Percentiles rank a stretch among this genome's conserved stretches.
These are phyloP conservation scores for Rasamsonia emersonii DNA, from an alignment of 2,329 filamentous ascomycete genomes.

Conservation along the genomic window DNA sequence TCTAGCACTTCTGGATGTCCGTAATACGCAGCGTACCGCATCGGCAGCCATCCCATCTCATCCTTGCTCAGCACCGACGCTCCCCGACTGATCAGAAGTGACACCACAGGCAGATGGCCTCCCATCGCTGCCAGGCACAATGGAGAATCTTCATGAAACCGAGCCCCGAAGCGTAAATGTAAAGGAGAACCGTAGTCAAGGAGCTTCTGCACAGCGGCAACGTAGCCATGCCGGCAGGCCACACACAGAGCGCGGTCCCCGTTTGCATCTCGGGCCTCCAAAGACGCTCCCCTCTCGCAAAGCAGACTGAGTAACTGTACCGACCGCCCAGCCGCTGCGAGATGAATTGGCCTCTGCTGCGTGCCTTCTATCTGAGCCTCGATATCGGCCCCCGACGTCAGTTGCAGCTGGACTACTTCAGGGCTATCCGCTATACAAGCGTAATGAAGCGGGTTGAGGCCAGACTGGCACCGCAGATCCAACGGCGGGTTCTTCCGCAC, in stretches of 20 bases:
- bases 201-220: slow-evolving; percentile 24
- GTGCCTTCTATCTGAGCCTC: slow-evolving; percentile 22
- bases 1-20: slow-evolving; percentile 27
- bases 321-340: slow-evolving; percentile 22
- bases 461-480: slow-evolving; percentile 21
- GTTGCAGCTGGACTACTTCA: slow-evolving; percentile 23
- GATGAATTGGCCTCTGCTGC: slow-evolving; percentile 25
- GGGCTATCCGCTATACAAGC: slow-evolving; percentile 24
- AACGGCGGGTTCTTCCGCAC: slow-evolving; percentile 23
- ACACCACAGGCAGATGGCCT: slow-evolving; percentile 25
- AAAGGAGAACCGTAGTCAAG: slow-evolving; percentile 24
- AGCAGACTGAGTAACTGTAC: slow-evolving; percentile 23
- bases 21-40: slow-evolving; percentile 30
- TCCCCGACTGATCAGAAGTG: slow-evolving; percentile 23
- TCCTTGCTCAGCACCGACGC: slow-evolving; percentile 27
- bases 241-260: slow-evolving; percentile 27
- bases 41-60: slow-evolving; percentile 28
- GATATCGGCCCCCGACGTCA: slow-evolving; percentile 25
- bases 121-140: slow-evolving; percentile 28
- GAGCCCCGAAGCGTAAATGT: slow-evolving; percentile 16
- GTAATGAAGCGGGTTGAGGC: slow-evolving; percentile 29
- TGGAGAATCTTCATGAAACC: slow-evolving; percentile 28
- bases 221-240: slow-evolving; percentile 25
- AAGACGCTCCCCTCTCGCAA: slow-evolving; percentile 21
- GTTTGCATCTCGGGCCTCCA: slow-evolving; percentile 23